Evolutionary conservation across 495 filamentous ascomycete species (phyloP).

Genomic region (Pyronema domesticum): DNA sequence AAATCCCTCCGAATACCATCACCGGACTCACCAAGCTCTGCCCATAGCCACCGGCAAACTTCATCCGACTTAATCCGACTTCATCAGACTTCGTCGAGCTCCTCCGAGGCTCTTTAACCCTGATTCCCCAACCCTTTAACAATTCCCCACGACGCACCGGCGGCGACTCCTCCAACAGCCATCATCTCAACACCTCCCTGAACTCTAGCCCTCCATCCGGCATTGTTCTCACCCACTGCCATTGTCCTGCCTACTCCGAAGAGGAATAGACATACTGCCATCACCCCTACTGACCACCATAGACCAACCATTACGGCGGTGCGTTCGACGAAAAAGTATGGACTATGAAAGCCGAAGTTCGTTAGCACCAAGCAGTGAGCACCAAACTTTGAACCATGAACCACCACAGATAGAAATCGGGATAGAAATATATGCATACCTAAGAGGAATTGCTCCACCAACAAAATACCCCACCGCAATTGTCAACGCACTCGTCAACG

Average conservation of each 20-base stretch:
- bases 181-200: conserved; percentile 46
- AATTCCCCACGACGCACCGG: conserved; percentile 45
- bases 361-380: too few species aligned
- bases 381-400: conserved; percentile 29
- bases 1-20: too few species aligned
- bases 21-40: too few species aligned
- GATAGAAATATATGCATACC: too few species aligned
- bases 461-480: conserved; percentile 58
- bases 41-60: too few species aligned
- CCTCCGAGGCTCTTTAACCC: too few species aligned
- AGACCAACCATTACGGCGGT: conserved; percentile 41
- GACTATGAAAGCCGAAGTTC: too few species aligned
- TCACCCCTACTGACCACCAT: conserved; percentile 49
- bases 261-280: conserved; percentile 48
- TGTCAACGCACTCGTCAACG: conserved; percentile 29
- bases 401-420: too few species aligned
- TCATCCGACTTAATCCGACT: too few species aligned
- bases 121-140: conserved; percentile 36
- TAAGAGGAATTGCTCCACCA: conserved; percentile 51
- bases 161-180: conserved; percentile 45
- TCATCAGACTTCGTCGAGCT: too few species aligned
- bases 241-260: conserved; percentile 58
- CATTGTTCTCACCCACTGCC: conserved; percentile 32
- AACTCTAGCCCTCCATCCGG: conserved; percentile 26
- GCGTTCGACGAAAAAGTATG: conserved; percentile 52